Evolutionary conservation across 2,329 filamentous ascomycete species (phyloP), one percentile per base, ranked within the genome.

Genomic region (Salinomyces thailandicus): DNA sequence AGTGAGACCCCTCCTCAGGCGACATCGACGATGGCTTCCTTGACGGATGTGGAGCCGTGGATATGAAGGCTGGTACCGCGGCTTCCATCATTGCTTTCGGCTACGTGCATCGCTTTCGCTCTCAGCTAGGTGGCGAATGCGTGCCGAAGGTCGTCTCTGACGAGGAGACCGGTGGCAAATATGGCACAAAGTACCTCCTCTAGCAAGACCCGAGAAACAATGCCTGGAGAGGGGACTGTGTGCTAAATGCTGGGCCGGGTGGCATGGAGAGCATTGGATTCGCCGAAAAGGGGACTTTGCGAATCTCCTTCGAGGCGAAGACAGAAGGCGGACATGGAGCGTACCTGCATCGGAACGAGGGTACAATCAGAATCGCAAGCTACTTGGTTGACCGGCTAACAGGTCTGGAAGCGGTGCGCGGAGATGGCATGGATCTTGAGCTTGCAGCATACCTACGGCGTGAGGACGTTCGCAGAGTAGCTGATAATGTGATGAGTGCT

Each of bases 1-100:
- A 55, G 9, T 46, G 52, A 16, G 49, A 55, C 29, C 56, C 63
- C 2, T 66, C 56, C 49, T 61, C 61, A 9, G 59, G 60, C 9
- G 47, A 60, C 16, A 48, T 58, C 5, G 50, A 55, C 15, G 50
- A 52, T 5, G 49, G 51, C 4, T 48, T 51, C 7, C 48, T 65
- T 13, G 51, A 60, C 40, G 62, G 63, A 2, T 49, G 62, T 14
- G 62, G 60, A 2, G 55, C 52, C 0, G 62, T 64, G 1, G 63
- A 66, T 39, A 66, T 67, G 62, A 66, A 66, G 45, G 58, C 61
- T 5, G 63, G 62, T 0, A 64, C 58, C 4, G 60, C 59, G 2
- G 61, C 63, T 0, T 52, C 49, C 2, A 50, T 63, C 5, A 57
- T 63, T n/a, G 62, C 61, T 3, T 66, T 57, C 37, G 45, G 49